phyloP scores from a whole-genome alignment of 2,329 filamentous ascomycete species.

The Neopestalotiopsis rosae region DNA sequence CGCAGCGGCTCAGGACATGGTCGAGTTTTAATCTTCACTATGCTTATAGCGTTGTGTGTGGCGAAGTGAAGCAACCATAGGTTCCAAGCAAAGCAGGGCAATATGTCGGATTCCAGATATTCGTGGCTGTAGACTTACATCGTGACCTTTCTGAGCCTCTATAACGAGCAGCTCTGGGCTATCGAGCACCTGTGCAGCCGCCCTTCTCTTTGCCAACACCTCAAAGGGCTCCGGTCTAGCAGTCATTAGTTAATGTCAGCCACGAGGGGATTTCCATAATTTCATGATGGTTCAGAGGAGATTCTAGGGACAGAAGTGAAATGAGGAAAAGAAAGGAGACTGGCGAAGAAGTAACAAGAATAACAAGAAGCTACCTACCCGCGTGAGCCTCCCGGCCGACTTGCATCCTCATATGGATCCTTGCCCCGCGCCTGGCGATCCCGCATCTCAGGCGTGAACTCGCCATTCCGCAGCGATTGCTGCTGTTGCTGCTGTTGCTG shows the following conservation, averaged over 20 bases:
- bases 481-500: not conserved
- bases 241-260: not conserved
- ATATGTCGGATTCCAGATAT: not conserved
- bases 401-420: slow-evolving; percentile 51
- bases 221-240: slow-evolving; percentile 45
- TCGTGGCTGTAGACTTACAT: slow-evolving; percentile 48
- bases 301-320: not conserved
- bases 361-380: not conserved
- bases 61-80: too few species aligned
- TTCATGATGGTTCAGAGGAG: not conserved
- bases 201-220: slow-evolving; percentile 48
- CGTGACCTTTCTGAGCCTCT: slow-evolving; percentile 57
- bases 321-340: not conserved
- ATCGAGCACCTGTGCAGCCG: slow-evolving; percentile 60
- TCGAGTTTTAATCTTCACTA: too few species aligned
- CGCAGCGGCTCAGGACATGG: too few species aligned
- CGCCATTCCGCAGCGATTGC: not conserved
- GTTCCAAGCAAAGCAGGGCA: not conserved
- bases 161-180: slow-evolving; percentile 64
- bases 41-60: too few species aligned
- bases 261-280: too few species aligned
- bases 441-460: slow-evolving; percentile 57
- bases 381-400: not conserved
- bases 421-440: slow-evolving; percentile 65
- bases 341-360: not conserved